phyloP scores from a whole-genome alignment of 1,139 yeast species.

The Kodamaea fungicola region DNA sequence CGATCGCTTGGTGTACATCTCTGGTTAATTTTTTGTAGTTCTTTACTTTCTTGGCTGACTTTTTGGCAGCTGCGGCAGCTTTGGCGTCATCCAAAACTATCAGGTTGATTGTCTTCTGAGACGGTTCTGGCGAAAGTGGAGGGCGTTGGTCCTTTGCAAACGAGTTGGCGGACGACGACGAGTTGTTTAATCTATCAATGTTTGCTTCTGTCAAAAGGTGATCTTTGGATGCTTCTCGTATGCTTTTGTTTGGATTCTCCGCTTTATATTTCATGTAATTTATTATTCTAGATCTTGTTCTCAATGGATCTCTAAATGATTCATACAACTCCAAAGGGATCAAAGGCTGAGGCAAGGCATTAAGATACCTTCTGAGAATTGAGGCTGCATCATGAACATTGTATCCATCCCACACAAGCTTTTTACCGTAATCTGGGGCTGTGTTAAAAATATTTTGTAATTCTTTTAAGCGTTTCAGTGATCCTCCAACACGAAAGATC shows the following conservation, averaged over 20 bases:
- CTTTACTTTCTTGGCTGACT: conserved; percentile 15
- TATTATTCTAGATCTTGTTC: conserved; percentile 55
- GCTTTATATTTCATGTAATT: conserved; percentile 60
- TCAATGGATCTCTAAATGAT: conserved; percentile 73
- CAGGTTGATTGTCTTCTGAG: neutral
- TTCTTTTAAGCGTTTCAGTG: conserved; percentile 82
- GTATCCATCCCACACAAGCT: conserved; percentile 85
- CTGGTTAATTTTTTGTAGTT: conserved; percentile 44
- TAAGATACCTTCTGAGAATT: conserved; percentile 76
- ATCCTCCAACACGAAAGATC: conserved; percentile 90
- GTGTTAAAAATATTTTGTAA: conserved; percentile 78
- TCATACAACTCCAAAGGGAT: conserved; percentile 79
- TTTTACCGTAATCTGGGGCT: conserved; percentile 88
- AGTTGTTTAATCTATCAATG: conserved; percentile 22
- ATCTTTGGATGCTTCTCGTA: conserved; percentile 9
- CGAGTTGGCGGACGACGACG: conserved; percentile 8
- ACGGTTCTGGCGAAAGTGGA: conserved; percentile 3
- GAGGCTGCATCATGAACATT: conserved; percentile 99
- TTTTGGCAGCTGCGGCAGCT: conserved; percentile 13
- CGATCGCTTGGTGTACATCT: conserved; percentile 68
- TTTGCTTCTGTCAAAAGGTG: conserved; percentile 33
- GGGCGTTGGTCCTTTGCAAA: conserved; percentile 4
- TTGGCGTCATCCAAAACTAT: conserved; percentile 9
- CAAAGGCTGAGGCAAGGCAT: conserved; percentile 88
- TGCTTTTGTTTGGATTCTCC: conserved; percentile 32